Percentiles rank a stretch among this genome's conserved stretches.
Conservation (phyloP, 169 alveolate genomes). For the Fabrea salina region DNA sequence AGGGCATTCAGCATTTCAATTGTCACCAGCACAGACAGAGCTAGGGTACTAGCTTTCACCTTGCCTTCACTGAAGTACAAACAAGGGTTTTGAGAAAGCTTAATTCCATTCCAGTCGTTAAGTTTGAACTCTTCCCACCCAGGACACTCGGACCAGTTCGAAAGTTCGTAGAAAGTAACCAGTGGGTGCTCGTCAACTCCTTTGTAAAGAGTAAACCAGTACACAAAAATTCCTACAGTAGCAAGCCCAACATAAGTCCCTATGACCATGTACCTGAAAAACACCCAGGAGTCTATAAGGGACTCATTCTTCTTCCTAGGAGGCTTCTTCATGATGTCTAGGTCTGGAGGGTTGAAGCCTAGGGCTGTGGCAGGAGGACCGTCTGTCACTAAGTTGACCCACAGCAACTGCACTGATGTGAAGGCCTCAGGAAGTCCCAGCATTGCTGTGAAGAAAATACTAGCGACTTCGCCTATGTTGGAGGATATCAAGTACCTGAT, state of each 20-base stretch:
- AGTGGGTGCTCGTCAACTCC: slow-evolving; percentile 92
- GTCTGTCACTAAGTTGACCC: slow-evolving; percentile 99
- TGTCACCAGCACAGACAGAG: slow-evolving; percentile 94
- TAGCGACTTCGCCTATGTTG: slow-evolving; percentile 99
- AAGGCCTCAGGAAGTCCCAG: slow-evolving; percentile 96
- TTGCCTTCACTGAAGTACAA: slow-evolving; percentile 96
- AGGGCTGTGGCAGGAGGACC: slow-evolving; percentile 99
- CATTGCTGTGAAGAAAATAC: slow-evolving; percentile 98
- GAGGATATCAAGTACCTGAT: slow-evolving; percentile 97
- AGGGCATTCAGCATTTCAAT: slow-evolving; percentile 98
- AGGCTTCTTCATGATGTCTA: slow-evolving; percentile 95
- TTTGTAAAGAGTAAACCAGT: slow-evolving; percentile 90
- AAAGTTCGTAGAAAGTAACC: slow-evolving; percentile 88
- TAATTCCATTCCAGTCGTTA: slow-evolving; percentile 78
- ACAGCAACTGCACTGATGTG: slow-evolving; percentile 97
- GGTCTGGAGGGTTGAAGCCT: slow-evolving; percentile 99
- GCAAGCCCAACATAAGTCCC: slow-evolving; percentile 98
- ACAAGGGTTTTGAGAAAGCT: slow-evolving; percentile 88
- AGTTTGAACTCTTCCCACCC: slow-evolving; percentile 88
- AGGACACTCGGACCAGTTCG: slow-evolving; percentile 88
- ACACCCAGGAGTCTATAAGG: slow-evolving; percentile 92
- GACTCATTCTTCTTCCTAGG: slow-evolving; percentile 96
- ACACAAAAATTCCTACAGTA: slow-evolving; percentile 96
- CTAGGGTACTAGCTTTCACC: slow-evolving; percentile 94
- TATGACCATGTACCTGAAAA: slow-evolving; percentile 91